Evolutionary conservation across 2,329 filamentous ascomycete species (phyloP).

Genomic region (Fusarium coicis): DNA sequence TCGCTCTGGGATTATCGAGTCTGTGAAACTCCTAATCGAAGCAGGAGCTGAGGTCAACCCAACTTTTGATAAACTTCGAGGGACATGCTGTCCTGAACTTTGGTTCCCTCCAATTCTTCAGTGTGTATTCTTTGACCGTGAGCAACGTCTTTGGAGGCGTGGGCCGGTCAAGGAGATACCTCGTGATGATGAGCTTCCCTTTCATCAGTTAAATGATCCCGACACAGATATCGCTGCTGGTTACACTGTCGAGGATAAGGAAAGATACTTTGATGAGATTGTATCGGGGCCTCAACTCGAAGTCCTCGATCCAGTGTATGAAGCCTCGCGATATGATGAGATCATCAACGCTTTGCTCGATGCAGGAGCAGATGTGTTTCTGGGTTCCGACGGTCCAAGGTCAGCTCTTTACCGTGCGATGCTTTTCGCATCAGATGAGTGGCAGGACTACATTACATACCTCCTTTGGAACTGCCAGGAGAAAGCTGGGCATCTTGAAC

Average conservation of each 20-base stretch:
- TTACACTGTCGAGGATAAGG: constrained; percentile 1
- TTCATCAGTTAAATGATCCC: neutral
- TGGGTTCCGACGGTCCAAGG: neutral
- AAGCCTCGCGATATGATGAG: constrained; percentile 18
- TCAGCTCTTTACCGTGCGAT: constrained; percentile 18
- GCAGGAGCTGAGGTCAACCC: constrained; percentile 25
- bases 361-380: constrained; percentile 9
- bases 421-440: constrained; percentile 10
- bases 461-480: constrained; percentile 19
- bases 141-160: constrained; percentile 23
- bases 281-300: neutral
- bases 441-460: constrained; percentile 16
- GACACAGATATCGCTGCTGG: neutral
- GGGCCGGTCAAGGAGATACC: neutral
- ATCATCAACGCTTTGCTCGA: constrained; percentile 19
- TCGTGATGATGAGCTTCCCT: neutral
- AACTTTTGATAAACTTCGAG: neutral
- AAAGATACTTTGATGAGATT: neutral
- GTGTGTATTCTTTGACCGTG: constrained; percentile 23
- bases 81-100: neutral
- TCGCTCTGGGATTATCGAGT: constrained; percentile 19
- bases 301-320: neutral
- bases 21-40: constrained; percentile 25
- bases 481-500: neutral
- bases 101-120: constrained; percentile 36